Evolutionary conservation across 257 asterid genomes (phyloP).

Genomic region (Solanum clarkiae): DNA sequence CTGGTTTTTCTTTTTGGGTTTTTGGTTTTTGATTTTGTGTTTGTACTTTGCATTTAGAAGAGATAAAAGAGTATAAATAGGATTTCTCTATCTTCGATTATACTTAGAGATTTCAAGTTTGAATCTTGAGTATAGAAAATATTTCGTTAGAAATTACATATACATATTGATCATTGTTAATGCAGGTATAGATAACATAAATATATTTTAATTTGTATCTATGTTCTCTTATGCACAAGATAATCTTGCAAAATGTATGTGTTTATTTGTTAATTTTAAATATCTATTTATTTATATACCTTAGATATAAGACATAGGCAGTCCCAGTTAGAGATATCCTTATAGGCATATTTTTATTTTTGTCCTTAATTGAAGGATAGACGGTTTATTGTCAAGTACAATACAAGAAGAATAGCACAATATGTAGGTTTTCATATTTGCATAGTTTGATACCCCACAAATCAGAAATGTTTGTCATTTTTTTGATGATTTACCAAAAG

Average conservation of each 20-base stretch:
- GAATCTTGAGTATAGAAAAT: not conserved
- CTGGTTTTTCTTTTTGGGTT: not conserved
- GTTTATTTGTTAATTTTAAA: not conserved
- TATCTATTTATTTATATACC: not conserved
- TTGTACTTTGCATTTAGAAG: conserved; percentile 6
- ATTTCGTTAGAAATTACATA: too few relatives aligned
- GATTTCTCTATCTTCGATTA: not conserved
- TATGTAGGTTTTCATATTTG: not conserved
- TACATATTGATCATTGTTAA: too few relatives aligned
- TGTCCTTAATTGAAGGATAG: conserved; percentile 1
- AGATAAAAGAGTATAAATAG: not conserved
- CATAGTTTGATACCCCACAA: not conserved
- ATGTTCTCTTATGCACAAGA: not conserved
- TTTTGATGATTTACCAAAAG: conserved; percentile 1
- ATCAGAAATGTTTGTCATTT: not conserved
- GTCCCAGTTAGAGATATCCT: not conserved
- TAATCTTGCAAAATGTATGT: fast-evolving
- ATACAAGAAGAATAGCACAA: not conserved
- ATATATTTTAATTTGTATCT: too few relatives aligned
- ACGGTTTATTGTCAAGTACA: not conserved
- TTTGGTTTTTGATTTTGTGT: not conserved
- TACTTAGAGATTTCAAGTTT: not conserved
- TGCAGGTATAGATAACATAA: too few relatives aligned
- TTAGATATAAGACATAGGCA: not conserved
- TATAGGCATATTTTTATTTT: not conserved